A percentile compares a stretch with the other conserved stretches of the same genome.
phyloP scores from a whole-genome alignment of 306 rosid genomes.

The Corylus americana region DNA sequence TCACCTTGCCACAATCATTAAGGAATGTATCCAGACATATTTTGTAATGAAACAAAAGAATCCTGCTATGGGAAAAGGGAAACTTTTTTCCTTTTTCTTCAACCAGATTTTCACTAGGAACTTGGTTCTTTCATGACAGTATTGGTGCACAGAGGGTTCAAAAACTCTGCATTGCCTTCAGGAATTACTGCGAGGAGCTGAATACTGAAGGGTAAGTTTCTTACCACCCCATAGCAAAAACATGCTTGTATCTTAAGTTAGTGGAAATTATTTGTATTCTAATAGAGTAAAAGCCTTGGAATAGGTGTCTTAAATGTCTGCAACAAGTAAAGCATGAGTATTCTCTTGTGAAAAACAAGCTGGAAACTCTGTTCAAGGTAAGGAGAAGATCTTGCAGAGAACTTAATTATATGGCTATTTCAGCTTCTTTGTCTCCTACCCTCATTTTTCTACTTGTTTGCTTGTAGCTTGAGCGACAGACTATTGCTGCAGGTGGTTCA shows the following conservation, averaged over 20 bases:
- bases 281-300: constrained; percentile 1
- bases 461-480: constrained; percentile 54
- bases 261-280: neutral
- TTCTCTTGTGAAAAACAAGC: constrained; percentile 54
- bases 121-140: constrained; percentile 45
- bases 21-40: neutral
- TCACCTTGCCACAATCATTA: neutral
- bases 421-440: constrained; percentile 1
- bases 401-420: neutral
- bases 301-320: constrained; percentile 62
- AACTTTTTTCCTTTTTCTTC: constrained; percentile 2
- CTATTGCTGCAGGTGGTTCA: constrained; percentile 42
- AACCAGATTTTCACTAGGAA: constrained; percentile 18
- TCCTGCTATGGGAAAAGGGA: neutral
- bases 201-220: constrained; percentile 69
- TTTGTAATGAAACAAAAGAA: neutral
- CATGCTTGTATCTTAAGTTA: neutral
- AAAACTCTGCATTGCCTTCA: constrained; percentile 57
- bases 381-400: neutral
- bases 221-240: neutral
- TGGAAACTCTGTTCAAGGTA: constrained; percentile 74
- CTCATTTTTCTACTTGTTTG: constrained; percentile 12
- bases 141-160: constrained; percentile 87
- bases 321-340: constrained; percentile 66
- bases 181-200: constrained; percentile 51